phyloP scores from a whole-genome alignment of 2,329 filamentous ascomycete species.

The Paracorniculantispora psalliotae region DNA sequence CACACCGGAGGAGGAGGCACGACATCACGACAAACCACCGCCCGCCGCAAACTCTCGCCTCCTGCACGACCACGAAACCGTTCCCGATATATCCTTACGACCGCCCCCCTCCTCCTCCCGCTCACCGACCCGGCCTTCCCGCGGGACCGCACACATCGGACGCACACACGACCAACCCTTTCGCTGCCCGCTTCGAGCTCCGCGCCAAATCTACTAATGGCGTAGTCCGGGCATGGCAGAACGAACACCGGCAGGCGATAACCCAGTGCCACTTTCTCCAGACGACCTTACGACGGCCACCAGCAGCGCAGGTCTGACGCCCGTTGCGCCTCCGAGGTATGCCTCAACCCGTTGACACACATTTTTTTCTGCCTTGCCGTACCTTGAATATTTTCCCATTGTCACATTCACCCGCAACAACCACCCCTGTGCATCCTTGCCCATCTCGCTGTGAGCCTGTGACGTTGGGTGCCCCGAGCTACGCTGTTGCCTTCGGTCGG shows the following conservation, averaged over 20 bases:
- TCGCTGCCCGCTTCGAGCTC: slow-evolving; percentile 16
- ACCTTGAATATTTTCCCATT: too few relatives aligned
- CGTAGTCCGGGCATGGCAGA: slow-evolving; percentile 63
- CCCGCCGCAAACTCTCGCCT: not conserved
- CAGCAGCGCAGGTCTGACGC: slow-evolving; percentile 13
- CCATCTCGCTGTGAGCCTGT: not conserved
- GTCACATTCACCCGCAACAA: not conserved
- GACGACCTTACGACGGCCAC: slow-evolving; percentile 26
- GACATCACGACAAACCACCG: not conserved
- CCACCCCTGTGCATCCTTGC: not conserved
- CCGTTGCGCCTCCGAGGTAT: slow-evolving; percentile 19
- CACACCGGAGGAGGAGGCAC: not conserved
- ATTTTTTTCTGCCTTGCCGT: too few relatives aligned
- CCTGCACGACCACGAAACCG: not conserved
- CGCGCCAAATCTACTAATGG: slow-evolving; percentile 50
- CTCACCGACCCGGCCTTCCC: slow-evolving; percentile 15
- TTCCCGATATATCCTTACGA: not conserved
- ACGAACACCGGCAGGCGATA: slow-evolving; percentile 53
- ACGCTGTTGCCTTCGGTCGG: not conserved
- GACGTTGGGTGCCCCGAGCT: slow-evolving; percentile 7
- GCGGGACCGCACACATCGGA: slow-evolving; percentile 17
- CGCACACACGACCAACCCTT: not conserved
- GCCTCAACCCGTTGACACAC: too few relatives aligned
- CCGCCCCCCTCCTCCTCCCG: not conserved
- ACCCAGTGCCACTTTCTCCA: slow-evolving; percentile 48